Percentiles rank a stretch among this genome's conserved stretches.
Evolutionary conservation across 257 asterid genomes (phyloP).

Genomic region (Lantana camara): DNA sequence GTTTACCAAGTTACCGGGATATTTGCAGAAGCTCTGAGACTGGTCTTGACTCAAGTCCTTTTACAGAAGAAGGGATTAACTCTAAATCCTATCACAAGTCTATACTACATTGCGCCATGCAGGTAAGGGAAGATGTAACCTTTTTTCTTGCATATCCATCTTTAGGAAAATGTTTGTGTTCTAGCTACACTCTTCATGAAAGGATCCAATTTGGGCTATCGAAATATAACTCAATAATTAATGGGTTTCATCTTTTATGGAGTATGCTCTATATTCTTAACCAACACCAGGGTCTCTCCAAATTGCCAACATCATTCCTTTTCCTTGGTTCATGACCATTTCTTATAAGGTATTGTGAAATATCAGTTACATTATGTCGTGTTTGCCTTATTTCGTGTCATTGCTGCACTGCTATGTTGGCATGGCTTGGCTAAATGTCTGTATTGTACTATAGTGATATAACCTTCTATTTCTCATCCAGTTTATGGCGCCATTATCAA

Average conservation of each 20-base stretch:
- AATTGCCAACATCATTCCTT: conserved; percentile 1
- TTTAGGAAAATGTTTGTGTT: neutral
- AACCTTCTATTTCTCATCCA: neutral
- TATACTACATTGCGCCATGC: conserved; percentile 87
- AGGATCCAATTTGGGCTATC: neutral
- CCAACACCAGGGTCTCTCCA: neutral
- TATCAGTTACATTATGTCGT: neutral
- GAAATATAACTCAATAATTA: neutral
- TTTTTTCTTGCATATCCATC: conserved; percentile 23
- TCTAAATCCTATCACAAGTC: conserved; percentile 77
- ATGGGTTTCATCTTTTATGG: neutral
- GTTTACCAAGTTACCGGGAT: conserved; percentile 84
- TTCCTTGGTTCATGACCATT: neutral
- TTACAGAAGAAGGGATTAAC: conserved; percentile 81
- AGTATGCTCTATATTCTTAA: neutral
- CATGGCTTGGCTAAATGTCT: neutral
- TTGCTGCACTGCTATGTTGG: neutral
- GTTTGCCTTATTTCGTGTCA: neutral
- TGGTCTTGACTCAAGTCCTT: conserved; percentile 85
- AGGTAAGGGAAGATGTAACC: conserved; percentile 39
- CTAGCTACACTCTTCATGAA: neutral
- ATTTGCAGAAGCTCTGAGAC: conserved; percentile 77
- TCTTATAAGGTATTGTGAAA: neutral
- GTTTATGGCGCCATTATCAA: no score
- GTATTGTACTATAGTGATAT: neutral